Conservation (phyloP, 257 asterid genomes). For the Solanum acaule region DNA sequence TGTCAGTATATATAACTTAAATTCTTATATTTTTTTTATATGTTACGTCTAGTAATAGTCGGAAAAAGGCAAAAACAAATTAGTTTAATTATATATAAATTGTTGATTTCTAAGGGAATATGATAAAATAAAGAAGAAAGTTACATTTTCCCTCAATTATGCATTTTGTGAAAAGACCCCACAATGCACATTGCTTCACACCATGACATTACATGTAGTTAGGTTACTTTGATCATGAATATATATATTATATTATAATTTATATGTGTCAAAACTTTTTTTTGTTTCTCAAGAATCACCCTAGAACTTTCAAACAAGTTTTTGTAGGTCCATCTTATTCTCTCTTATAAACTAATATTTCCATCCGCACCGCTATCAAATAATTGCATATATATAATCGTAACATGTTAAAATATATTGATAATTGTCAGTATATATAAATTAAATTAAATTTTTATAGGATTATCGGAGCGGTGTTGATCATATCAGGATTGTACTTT, state of each 20-base stretch:
- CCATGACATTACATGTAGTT: background rate
- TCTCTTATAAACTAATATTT: background rate
- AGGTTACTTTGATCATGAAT: too few relatives aligned
- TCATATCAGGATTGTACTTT: constrained; percentile 75
- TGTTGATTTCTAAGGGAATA: background rate
- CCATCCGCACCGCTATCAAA: background rate
- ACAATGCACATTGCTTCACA: background rate
- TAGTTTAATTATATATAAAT: background rate
- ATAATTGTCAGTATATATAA: background rate
- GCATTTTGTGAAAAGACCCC: background rate
- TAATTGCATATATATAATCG: background rate
- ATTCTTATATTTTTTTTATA: background rate
- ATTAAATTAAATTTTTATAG: constrained; percentile 18
- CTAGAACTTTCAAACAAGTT: background rate
- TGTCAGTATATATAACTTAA: background rate
- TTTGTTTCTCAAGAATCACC: background rate
- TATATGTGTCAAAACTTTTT: background rate
- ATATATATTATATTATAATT: too few relatives aligned
- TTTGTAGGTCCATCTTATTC: background rate
- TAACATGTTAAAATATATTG: background rate
- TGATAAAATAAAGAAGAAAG: too few relatives aligned
- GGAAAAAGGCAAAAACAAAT: background rate
- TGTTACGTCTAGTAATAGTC: background rate
- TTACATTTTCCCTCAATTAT: background rate
- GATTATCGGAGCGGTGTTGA: constrained; percentile 79